These are phyloP conservation scores for Diospyros kaki DNA, from an alignment of 148 eudicot genomes.

Conservation along the genomic window DNA sequence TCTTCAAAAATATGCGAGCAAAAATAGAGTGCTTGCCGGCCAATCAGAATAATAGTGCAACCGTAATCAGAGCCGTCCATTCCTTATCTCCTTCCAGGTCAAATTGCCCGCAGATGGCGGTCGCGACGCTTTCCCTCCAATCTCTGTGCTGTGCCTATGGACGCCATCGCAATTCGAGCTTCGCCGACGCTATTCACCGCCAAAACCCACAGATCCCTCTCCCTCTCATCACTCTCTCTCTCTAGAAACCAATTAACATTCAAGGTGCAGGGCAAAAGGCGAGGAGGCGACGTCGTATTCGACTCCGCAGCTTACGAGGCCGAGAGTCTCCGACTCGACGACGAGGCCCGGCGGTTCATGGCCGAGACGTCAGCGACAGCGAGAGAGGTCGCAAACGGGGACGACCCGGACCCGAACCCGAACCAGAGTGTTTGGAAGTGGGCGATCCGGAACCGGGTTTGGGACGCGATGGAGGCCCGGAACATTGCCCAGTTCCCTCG, in stretches of 20 bases:
- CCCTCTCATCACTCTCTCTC: background rate
- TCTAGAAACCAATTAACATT: slow-evolving; percentile 1
- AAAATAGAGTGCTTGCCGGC: background rate
- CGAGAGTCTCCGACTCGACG: slow-evolving; percentile 61
- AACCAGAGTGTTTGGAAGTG: slow-evolving; percentile 69
- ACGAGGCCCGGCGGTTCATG: slow-evolving; percentile 65
- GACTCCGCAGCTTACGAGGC: slow-evolving; percentile 66
- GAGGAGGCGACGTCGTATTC: slow-evolving; percentile 33
- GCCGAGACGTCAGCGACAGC: slow-evolving; percentile 46
- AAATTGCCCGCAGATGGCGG: background rate
- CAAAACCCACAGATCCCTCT: background rate
- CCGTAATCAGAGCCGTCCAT: background rate
- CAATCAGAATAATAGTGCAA: background rate
- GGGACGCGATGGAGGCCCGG: slow-evolving; percentile 82
- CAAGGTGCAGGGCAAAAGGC: slow-evolving; percentile 23
- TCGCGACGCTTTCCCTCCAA: background rate
- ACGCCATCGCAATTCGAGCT: slow-evolving; percentile 3
- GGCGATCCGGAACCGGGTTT: slow-evolving; percentile 71
- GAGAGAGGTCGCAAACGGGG: slow-evolving; percentile 26
- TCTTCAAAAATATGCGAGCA: too few species aligned
- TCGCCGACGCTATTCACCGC: background rate
- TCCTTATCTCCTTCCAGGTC: background rate
- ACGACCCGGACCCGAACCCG: slow-evolving; percentile 35
- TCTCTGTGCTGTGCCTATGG: background rate
- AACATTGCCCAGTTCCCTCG: slow-evolving; percentile 82